Evolutionary conservation across 768 basidiomycete species (phyloP).

Genomic region (Suillus variegatus): DNA sequence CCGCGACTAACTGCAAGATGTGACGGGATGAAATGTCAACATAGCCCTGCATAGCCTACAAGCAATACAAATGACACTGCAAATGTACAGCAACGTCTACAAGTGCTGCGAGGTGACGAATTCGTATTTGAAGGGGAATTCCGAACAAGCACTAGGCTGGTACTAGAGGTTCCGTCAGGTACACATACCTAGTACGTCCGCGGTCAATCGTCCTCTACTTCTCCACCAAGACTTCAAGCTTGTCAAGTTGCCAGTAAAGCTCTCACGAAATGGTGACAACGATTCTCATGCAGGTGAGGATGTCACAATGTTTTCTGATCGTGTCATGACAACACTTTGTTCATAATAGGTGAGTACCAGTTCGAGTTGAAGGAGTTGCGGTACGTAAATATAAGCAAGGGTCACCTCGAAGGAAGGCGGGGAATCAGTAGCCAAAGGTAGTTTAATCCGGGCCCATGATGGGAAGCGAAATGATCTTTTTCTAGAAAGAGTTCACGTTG

Average conservation of each 20-base stretch:
- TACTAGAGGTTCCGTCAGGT: background rate
- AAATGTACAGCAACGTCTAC: background rate
- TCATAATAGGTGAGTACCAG: too few species aligned
- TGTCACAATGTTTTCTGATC: background rate
- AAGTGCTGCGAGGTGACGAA: background rate
- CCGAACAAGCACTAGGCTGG: background rate
- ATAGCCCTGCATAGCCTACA: background rate
- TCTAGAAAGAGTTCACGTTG: background rate
- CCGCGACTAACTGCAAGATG: background rate
- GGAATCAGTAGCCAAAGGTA: background rate
- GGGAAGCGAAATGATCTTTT: background rate
- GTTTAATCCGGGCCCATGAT: background rate
- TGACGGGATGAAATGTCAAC: background rate
- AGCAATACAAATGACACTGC: background rate
- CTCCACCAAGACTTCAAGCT: background rate
- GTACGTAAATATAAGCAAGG: background rate
- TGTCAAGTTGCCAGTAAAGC: background rate
- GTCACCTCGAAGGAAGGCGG: background rate
- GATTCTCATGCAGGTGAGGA: background rate
- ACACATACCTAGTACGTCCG: background rate
- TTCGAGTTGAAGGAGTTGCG: background rate
- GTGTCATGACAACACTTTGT: background rate
- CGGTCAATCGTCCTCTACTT: background rate
- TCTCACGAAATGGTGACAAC: background rate
- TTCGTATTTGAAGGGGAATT: background rate